Conservation (phyloP, 2,329 filamentous ascomycete genomes). For the Colletotrichum eleusines region DNA sequence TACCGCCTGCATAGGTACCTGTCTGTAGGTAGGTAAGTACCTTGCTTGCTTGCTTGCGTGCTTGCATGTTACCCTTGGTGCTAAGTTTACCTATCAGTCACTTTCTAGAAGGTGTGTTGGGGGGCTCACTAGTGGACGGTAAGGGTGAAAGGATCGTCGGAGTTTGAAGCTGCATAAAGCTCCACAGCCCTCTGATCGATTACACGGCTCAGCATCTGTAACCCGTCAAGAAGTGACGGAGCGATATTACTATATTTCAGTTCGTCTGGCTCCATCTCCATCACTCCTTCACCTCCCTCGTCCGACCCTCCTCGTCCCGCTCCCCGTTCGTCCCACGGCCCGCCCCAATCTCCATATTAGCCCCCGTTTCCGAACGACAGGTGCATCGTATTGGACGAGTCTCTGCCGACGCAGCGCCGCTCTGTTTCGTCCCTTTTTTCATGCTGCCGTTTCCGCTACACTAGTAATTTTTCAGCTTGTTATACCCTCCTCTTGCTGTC, state of each 20-base stretch:
- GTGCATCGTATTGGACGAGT: slow-evolving; percentile 33
- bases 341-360: slow-evolving; percentile 30
- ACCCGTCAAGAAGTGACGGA: slow-evolving; percentile 2
- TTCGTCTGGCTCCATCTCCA: slow-evolving; percentile 12
- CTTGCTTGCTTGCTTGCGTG: neutral
- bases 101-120: neutral
- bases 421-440: slow-evolving; percentile 27
- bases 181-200: slow-evolving; percentile 9
- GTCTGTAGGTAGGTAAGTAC: neutral
- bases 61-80: neutral
- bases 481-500: slow-evolving; percentile 12
- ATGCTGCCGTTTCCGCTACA: slow-evolving; percentile 17
- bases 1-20: neutral
- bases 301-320: slow-evolving; percentile 26
- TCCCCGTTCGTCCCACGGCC: slow-evolving; percentile 29
- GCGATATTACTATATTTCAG: slow-evolving; percentile 34
- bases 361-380: slow-evolving; percentile 37
- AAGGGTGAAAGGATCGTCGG: neutral
- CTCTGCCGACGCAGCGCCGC: slow-evolving; percentile 11
- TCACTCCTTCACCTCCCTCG: slow-evolving; percentile 8
- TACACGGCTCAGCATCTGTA: slow-evolving; percentile 5
- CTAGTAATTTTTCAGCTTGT: slow-evolving; percentile 1
- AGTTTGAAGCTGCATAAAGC: slow-evolving; percentile 24
- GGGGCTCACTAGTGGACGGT: neutral
- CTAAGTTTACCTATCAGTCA: too few relatives aligned